Base-by-base conservation (phyloP, 495 filamentous ascomycete species). In the Lentithecium fluviatile region DNA sequence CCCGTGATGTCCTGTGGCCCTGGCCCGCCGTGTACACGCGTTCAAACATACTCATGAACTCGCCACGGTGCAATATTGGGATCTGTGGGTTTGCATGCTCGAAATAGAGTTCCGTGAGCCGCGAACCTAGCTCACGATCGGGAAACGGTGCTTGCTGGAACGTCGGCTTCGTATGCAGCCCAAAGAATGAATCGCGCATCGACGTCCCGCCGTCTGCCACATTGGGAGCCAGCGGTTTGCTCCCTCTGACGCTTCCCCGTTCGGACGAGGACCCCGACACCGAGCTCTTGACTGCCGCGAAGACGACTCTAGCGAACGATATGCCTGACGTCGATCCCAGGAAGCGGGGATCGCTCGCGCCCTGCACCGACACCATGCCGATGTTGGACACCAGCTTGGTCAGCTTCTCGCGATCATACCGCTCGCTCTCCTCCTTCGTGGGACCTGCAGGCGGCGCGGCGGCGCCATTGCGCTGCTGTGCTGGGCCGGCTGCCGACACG, bases 51-150 rank as follows among this genome's bases (percentile, higher is more conserved):
- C 84, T 77, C 82, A 89, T 88, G 68, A 97, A 97, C 50, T 96
- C 91, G 11, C 80, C 84, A 45, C 85, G 83, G 70, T 97, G 93
- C 45, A 97, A 79, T 53, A 96, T 90, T 0, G 93, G 93, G 64
- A 97, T 89, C 72, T 97, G 93, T 8, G 92, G 90, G 73, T 97
- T 97, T 4, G 93, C 90, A 73, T 97, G 86, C 69, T 96, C 88
- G 70, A 97, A 97, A 70, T 96, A 97, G 8, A 96, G 82, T 34
- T 85, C 80, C 7, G 91, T 84, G 50, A 97, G 78, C 64, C 81
- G 80, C 52, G 83, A 73, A 0, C 84, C 93, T 6, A 96, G 74
- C 40, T 85, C 82, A 54, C 80, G 84, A 51, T 87, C 84, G 0
- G 93, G 93, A 66, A 97, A 97, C 13, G 87, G 80, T 1, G 93